Evolutionary conservation across 2,329 filamentous ascomycete species (phyloP), one percentile per base, ranked within the genome.

Genomic region (Celoporthe dispersa): DNA sequence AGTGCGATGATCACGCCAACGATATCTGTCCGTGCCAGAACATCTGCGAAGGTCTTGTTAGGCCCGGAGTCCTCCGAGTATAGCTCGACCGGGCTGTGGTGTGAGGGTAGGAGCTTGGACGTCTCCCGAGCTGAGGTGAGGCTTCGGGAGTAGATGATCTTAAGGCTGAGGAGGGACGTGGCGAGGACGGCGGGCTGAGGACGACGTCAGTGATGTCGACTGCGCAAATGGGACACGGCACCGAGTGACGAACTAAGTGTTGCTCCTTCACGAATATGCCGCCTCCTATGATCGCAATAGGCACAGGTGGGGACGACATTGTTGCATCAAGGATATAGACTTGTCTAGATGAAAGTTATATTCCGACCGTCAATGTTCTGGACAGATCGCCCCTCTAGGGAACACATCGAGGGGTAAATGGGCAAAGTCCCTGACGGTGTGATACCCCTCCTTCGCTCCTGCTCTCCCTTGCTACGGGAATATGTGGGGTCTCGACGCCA

Each of bases 221-320:
- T 16, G 19, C 28, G 11, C 25, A 51, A 51, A 12, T 67, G 61
- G 48, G 31, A 28, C 37, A 62, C 4, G 28, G n/a, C 19, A n/a
- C 8, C 22, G 37, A 41, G 44, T 41, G n/a, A 71, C 80, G 61
- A 75, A 87, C 85, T 72, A 90, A 80, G 74, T 90, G 88, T 72
- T 88, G 81, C 76, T 86, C 84, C 75, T 84, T 85, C 73, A 86
- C 86, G 74, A 90, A 90, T 74, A 91, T 87, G 75, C 88, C 89
- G 72, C 86, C 86, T 51, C 89, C 89, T 67, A 91, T 84, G 68
- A 91, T 83, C 60, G 89, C 89, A 66, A 82, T 77, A 16, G 81
- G 77, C 57, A 63, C 65, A 55, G 70, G 53, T 37, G 60, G 55
- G 2, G 60, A 22, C 14, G 39, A 55, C 44, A 66, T 66, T 44